Evolutionary conservation across 1,139 yeast genomes (phyloP), one percentile per base, ranked within the genome.

Genomic region (Entelexis paramagnoliae): DNA sequence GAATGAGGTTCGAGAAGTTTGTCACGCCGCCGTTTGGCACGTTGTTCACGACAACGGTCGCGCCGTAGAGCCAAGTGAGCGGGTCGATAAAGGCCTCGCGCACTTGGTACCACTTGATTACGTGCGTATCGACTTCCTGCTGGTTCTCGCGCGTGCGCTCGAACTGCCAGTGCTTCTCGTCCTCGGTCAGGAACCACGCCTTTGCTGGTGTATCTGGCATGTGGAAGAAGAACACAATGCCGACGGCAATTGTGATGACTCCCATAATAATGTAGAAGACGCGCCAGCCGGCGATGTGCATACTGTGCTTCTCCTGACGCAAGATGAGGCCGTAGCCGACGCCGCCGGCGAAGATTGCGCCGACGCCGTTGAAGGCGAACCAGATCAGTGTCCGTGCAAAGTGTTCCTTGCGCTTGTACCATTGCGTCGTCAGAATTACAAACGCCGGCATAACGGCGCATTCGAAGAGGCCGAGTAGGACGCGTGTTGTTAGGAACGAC

Each of bases 371-470:
- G 41, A 47, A 47, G 10, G 59, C 56, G 22, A 53, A 53, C 63
- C 63, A 63, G 13, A 48, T n/a, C n/a, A 36, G 38, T 1, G 58
- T 54, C 1, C 60, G 52, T 13, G 55, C 38, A 41, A 50, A 57
- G 16, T 52, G 51, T 35, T 58, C 51, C 33, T 34, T 19, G 3
- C 60, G 53, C 20, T 39, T 39, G 46, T 55, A 57, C 55, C 54
- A 57, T 28, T 54, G 58, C 24, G 52, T 10, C n/a, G 55, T 54
- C 32, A 81, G 69, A 24, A 81, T 72, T 32, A 80, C 75, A 59
- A 78, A 75, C 0, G 80, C 80, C 1, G 83, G 85, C 16, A 80
- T 75, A 52, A 77, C 68, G 4, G 77, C 70, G 45, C 77, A 70
- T 62, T 81, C 87, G 44, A 78, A 69, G 50, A 73, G 63, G 1